Evolutionary conservation across 352 stramenopile species (phyloP).

Genomic region (Halophytophthora batemanensis): DNA sequence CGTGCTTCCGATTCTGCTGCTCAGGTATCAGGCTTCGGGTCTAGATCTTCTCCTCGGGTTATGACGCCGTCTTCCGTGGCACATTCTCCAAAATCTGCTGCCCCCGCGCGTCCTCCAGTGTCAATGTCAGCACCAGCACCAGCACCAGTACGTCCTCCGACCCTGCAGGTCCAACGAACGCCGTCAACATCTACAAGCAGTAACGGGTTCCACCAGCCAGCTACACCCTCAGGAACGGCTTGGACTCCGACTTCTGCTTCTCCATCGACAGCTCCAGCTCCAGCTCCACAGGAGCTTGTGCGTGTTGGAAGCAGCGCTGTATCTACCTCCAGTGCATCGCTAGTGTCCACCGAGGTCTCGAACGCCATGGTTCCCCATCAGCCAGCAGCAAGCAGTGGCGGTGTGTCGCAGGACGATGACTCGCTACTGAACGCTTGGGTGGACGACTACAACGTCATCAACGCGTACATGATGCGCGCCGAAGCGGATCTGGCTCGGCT

Average conservation of each 20-base stretch:
- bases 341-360: slow-evolving; percentile 9
- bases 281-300: slow-evolving; percentile 18
- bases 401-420: slow-evolving; percentile 25
- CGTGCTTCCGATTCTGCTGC: background rate
- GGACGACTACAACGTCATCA: slow-evolving; percentile 36
- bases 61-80: too few relatives aligned
- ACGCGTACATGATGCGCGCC: slow-evolving; percentile 27
- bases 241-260: slow-evolving; percentile 22
- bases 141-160: too few relatives aligned
- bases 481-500: slow-evolving; percentile 22
- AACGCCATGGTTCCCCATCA: slow-evolving; percentile 20
- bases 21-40: too few relatives aligned
- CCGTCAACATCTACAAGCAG: slow-evolving; percentile 9
- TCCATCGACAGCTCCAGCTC: too few relatives aligned
- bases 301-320: slow-evolving; percentile 21
- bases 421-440: slow-evolving; percentile 34
- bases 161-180: too few relatives aligned
- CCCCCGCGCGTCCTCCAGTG: too few relatives aligned
- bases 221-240: background rate
- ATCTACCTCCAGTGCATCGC: slow-evolving; percentile 13
- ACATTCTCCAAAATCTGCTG: too few relatives aligned
- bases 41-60: too few relatives aligned
- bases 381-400: slow-evolving; percentile 3
- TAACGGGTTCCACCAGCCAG: slow-evolving; percentile 1
- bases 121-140: too few relatives aligned